phyloP scores from a whole-genome alignment of 1,284 basidiomycete species.

The Laetiporus sulphureus region DNA sequence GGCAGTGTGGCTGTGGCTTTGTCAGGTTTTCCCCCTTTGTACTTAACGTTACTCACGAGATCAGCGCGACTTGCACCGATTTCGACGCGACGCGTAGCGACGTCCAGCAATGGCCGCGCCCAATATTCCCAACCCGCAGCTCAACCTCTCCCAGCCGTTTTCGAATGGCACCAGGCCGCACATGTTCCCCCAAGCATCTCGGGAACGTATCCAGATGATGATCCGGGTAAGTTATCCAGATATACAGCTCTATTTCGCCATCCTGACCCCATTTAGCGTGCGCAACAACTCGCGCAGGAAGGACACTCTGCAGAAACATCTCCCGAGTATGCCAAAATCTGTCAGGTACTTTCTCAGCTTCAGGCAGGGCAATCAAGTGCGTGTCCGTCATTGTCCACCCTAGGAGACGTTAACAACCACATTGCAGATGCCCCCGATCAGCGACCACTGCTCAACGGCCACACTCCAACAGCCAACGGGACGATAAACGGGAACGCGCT shows the following conservation, averaged over 20 bases:
- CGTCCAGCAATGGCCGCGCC: constrained; percentile 22
- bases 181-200: constrained; percentile 11
- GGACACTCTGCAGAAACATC: constrained; percentile 30
- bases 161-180: constrained; percentile 16
- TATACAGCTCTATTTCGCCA: too few species aligned
- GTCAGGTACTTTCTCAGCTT: constrained; percentile 25
- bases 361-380: constrained; percentile 16
- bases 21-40: constrained; percentile 10
- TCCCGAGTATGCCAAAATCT: constrained; percentile 29
- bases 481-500: constrained; percentile 23
- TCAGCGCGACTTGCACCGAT: constrained; percentile 18
- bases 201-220: constrained; percentile 22
- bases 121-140: constrained; percentile 19
- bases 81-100: constrained; percentile 16
- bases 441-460: constrained; percentile 15
- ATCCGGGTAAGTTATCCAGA: constrained; percentile 18
- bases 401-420: constrained; percentile 11
- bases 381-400: too few species aligned
- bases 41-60: constrained; percentile 16
- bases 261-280: constrained; percentile 23
- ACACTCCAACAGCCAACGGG: constrained; percentile 23
- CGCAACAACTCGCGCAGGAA: constrained; percentile 23
- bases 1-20: constrained; percentile 8
- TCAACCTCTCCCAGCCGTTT: constrained; percentile 8
- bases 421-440: constrained; percentile 9